These are phyloP conservation scores for Linum usitatissimum DNA, from an alignment of 345 rosid species.

Conservation along the genomic window DNA sequence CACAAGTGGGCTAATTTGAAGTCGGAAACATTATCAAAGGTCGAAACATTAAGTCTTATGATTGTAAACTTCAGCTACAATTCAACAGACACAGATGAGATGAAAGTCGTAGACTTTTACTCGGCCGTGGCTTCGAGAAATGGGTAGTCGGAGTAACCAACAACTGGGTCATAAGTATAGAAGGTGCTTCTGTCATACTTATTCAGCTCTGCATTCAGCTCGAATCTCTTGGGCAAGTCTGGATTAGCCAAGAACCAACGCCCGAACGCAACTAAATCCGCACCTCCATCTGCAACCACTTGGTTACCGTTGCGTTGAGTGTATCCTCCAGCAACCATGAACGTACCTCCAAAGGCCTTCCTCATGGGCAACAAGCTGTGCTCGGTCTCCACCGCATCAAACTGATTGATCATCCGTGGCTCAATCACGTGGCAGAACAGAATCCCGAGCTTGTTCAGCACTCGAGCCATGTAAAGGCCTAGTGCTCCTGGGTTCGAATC, in stretches of 20 bases:
- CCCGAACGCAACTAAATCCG: slow-evolving; percentile 1
- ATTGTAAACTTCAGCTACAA: not conserved
- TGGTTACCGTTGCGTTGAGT: not conserved
- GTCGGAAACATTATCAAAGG: too few relatives aligned
- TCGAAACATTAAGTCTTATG: too few relatives aligned
- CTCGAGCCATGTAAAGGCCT: slow-evolving; percentile 4
- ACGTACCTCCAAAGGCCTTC: slow-evolving; percentile 1
- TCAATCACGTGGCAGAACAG: not conserved
- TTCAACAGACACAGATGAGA: not conserved
- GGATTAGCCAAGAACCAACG: slow-evolving; percentile 1
- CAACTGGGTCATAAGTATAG: not conserved
- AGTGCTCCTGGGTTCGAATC: slow-evolving; percentile 12
- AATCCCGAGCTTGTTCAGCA: slow-evolving; percentile 5
- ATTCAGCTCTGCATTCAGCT: not conserved
- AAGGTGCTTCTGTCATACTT: not conserved
- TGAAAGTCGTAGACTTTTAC: not conserved
- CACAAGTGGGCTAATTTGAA: too few relatives aligned
- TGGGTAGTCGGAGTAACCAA: not conserved
- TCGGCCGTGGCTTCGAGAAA: not conserved
- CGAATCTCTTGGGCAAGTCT: not conserved
- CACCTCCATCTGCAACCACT: not conserved
- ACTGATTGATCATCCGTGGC: slow-evolving; percentile 3
- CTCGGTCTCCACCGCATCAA: not conserved
- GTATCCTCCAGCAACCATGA: not conserved
- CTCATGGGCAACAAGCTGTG: slow-evolving; percentile 1